Conservation (phyloP, 306 rosid species). For the Inga laurina region DNA sequence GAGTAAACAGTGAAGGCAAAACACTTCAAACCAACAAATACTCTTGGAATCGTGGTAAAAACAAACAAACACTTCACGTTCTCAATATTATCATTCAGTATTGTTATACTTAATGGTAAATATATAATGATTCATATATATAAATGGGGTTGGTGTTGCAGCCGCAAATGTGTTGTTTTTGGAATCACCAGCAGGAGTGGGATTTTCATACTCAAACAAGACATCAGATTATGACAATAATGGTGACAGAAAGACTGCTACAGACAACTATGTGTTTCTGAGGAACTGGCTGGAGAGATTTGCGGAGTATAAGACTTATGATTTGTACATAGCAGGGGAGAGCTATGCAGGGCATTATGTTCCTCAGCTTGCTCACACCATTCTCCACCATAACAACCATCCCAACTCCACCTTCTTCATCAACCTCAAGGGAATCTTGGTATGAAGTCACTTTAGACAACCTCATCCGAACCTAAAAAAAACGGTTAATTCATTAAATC, state of each 20-base stretch:
- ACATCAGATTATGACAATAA: slow-evolving; percentile 57
- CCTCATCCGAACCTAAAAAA: too few relatives aligned
- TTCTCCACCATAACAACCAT: slow-evolving; percentile 59
- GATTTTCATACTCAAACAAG: slow-evolving; percentile 86
- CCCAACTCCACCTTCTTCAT: slow-evolving; percentile 46
- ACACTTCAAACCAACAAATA: slow-evolving; percentile 61
- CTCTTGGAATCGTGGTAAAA: slow-evolving; percentile 78
- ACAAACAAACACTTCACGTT: too few relatives aligned
- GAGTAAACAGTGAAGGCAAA: slow-evolving; percentile 87
- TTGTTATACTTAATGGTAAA: neutral
- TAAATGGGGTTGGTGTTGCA: slow-evolving; percentile 26
- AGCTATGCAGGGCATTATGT: slow-evolving; percentile 97
- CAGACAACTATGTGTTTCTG: slow-evolving; percentile 63
- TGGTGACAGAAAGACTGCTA: slow-evolving; percentile 77
- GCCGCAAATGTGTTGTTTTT: slow-evolving; percentile 84
- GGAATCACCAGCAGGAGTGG: slow-evolving; percentile 93
- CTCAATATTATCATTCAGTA: neutral
- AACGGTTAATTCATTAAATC: too few relatives aligned
- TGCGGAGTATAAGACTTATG: slow-evolving; percentile 69
- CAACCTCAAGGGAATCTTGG: slow-evolving; percentile 90
- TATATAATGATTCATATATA: neutral
- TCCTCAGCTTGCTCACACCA: slow-evolving; percentile 86
- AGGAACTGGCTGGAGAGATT: slow-evolving; percentile 89
- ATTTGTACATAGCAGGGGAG: slow-evolving; percentile 85
- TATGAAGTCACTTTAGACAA: slow-evolving; percentile 29